Conservation (phyloP, 495 filamentous ascomycete genomes). For the Penicillium coffeae region DNA sequence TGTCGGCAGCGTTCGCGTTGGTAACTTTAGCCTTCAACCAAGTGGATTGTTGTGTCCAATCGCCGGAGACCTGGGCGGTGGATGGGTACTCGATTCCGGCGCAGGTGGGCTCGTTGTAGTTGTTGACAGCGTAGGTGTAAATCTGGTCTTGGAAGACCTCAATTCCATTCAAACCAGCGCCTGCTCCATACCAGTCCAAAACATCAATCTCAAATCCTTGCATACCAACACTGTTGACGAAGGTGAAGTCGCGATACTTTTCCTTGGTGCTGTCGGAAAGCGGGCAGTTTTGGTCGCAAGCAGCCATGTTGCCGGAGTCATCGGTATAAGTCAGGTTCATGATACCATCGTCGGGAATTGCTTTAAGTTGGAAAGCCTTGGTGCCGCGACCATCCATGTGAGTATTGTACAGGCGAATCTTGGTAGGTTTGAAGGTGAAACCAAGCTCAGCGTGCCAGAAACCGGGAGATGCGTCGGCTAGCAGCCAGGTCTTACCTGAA, state of each 20-base stretch:
- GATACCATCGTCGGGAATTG: conserved; percentile 81
- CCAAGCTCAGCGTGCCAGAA: conserved; percentile 80
- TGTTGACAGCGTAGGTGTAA: conserved; percentile 74
- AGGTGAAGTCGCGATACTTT: conserved; percentile 81
- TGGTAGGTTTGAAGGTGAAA: conserved; percentile 80
- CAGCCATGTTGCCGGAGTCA: conserved; percentile 55
- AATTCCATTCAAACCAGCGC: conserved; percentile 83
- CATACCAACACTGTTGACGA: conserved; percentile 88
- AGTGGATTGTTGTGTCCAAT: conserved; percentile 68
- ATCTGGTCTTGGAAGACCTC: conserved; percentile 88
- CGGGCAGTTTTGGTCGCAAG: conserved; percentile 76
- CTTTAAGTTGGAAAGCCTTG: conserved; percentile 76
- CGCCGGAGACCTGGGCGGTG: conserved; percentile 61
- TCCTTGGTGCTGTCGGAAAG: conserved; percentile 62
- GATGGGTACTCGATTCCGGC: conserved; percentile 62
- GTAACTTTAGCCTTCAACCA: conserved; percentile 70
- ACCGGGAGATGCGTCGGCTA: conserved; percentile 74
- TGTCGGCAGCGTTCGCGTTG: conserved; percentile 46
- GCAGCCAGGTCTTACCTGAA: conserved; percentile 74
- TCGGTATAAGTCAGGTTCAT: conserved; percentile 95
- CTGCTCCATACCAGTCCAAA: conserved; percentile 76
- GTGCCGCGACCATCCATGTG: conserved; percentile 82
- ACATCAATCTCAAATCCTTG: conserved; percentile 82
- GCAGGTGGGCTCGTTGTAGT: conserved; percentile 86
- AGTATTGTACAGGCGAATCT: conserved; percentile 86